These are phyloP conservation scores for Strobilomyces confusus DNA, from an alignment of 768 basidiomycete species.

Conservation along the genomic window DNA sequence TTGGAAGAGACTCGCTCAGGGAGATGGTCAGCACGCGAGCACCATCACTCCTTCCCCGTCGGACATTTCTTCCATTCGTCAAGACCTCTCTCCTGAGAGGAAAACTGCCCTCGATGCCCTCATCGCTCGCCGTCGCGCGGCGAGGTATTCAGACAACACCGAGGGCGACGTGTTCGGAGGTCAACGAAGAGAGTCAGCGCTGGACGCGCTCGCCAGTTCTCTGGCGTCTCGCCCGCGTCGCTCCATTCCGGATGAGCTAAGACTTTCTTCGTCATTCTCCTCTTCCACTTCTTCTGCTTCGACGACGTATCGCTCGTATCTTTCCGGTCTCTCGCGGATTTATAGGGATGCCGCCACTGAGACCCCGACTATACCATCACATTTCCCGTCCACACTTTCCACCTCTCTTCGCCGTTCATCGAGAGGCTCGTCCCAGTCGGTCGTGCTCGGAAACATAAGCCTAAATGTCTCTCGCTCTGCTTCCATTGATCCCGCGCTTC, in stretches of 20 bases:
- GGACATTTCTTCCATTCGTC: slow-evolving; percentile 26
- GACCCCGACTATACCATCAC: slow-evolving; percentile 17
- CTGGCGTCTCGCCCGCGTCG: slow-evolving; percentile 24
- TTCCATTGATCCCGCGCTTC: slow-evolving; percentile 9
- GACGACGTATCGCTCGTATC: slow-evolving; percentile 12
- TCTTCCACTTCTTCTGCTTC: slow-evolving; percentile 19
- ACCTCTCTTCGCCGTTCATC: slow-evolving; percentile 23
- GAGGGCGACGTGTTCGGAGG: slow-evolving; percentile 27
- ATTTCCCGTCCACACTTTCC: slow-evolving; percentile 11
- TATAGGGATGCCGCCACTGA: slow-evolving; percentile 8
- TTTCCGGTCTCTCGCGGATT: slow-evolving; percentile 10
- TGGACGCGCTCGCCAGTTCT: slow-evolving; percentile 21
- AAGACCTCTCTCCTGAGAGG: slow-evolving; percentile 24
- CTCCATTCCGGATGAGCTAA: slow-evolving; percentile 10
- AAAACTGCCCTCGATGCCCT: slow-evolving; percentile 39
- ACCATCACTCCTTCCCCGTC: slow-evolving; percentile 30
- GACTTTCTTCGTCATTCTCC: slow-evolving; percentile 18
- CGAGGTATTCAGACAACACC: slow-evolving; percentile 6
- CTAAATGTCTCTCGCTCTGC: slow-evolving; percentile 24
- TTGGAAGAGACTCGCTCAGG: slow-evolving; percentile 43
- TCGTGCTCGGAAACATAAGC: slow-evolving; percentile 26
- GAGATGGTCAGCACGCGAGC: slow-evolving; percentile 19
- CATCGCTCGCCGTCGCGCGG: slow-evolving; percentile 21
- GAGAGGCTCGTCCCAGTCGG: slow-evolving; percentile 19
- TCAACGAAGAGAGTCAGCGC: slow-evolving; percentile 6